Evolutionary conservation across 2,329 filamentous ascomycete species (phyloP).

Genomic region (Microdochium trichocladiopsis): DNA sequence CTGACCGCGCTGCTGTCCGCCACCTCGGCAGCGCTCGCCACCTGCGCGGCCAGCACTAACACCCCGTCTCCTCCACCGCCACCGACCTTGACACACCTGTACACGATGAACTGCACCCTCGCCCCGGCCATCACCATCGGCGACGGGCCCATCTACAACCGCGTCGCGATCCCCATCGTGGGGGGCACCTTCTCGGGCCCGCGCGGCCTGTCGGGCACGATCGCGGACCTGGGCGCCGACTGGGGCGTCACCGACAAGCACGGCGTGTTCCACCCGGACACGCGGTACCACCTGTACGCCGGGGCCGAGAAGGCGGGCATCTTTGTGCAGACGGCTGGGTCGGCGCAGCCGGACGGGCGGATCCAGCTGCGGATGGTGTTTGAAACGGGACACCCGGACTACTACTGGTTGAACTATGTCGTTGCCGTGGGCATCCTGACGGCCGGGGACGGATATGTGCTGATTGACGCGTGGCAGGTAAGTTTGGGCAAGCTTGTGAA

Average conservation of each 20-base stretch:
- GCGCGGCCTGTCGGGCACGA: constrained; percentile 11
- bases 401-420: constrained; percentile 23
- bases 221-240: constrained; percentile 19
- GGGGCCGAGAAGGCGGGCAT: constrained; percentile 13
- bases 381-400: constrained; percentile 17
- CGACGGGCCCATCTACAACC: constrained; percentile 12
- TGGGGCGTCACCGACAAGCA: constrained; percentile 17
- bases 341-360: constrained; percentile 12
- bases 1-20: no score
- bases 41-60: no score
- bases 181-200: constrained; percentile 19
- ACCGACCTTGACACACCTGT: constrained; percentile 16
- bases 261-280: constrained; percentile 19
- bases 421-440: constrained; percentile 18
- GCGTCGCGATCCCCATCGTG: constrained; percentile 16
- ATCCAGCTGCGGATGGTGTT: constrained; percentile 16
- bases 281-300: constrained; percentile 19
- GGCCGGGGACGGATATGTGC: constrained; percentile 7
- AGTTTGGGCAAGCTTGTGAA: neutral
- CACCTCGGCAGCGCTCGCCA: no score
- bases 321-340: constrained; percentile 20
- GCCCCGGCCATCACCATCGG: constrained; percentile 13
- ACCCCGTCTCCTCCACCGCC: constrained; percentile 1
- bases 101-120: constrained; percentile 18
- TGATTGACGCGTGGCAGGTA: constrained; percentile 21